These are phyloP conservation scores for Melampsora occidentalis DNA, from an alignment of 1,284 basidiomycete genomes.

Conservation along the genomic window DNA sequence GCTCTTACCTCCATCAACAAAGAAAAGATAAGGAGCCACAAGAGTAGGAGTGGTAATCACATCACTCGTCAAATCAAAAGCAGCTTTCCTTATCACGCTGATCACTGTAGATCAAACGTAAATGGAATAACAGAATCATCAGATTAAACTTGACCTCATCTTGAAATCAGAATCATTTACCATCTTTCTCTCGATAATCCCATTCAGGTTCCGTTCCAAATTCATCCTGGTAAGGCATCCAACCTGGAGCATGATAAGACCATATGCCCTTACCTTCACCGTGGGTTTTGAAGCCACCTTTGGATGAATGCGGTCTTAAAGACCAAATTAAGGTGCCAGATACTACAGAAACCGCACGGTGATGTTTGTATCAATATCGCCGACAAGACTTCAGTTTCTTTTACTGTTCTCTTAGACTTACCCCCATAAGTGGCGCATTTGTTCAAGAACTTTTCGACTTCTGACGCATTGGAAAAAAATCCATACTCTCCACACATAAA, in stretches of 20 bases:
- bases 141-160: not conserved
- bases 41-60: not conserved
- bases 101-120: not conserved
- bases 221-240: constrained; percentile 18
- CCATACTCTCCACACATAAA: constrained; percentile 52
- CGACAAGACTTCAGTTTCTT: no score
- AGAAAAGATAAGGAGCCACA: constrained; percentile 12
- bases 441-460: constrained; percentile 48
- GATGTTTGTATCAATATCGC: no score
- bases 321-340: constrained; percentile 50
- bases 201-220: constrained; percentile 10
- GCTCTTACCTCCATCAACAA: constrained; percentile 8
- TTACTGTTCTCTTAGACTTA: not conserved
- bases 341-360: not conserved
- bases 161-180: not conserved
- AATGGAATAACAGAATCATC: no score
- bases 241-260: constrained; percentile 48
- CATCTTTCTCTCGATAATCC: constrained; percentile 37
- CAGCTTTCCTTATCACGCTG: constrained; percentile 28
- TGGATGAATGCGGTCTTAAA: constrained; percentile 49
- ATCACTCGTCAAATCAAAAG: constrained; percentile 22
- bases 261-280: constrained; percentile 50
- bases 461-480: constrained; percentile 47
- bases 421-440: constrained; percentile 25
- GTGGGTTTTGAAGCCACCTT: constrained; percentile 52